phyloP scores from a whole-genome alignment of 768 basidiomycete genomes.

The Lyophyllum decastes region DNA sequence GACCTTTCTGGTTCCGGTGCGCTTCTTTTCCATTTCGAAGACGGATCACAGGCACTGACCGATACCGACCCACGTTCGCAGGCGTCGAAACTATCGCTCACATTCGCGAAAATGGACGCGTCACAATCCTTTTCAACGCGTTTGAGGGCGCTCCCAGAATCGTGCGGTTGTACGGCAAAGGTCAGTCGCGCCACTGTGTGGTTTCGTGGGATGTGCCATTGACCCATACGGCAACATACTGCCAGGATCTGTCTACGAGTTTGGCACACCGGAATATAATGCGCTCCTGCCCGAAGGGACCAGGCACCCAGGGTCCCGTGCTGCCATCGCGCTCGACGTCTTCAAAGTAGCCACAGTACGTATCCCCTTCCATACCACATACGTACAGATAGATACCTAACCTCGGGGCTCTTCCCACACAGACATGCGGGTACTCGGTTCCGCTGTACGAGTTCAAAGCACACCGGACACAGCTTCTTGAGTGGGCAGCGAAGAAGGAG shows the following conservation, averaged over 20 bases:
- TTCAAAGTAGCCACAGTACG: slow-evolving; percentile 56
- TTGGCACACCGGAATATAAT: slow-evolving; percentile 64
- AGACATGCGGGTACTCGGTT: slow-evolving; percentile 73
- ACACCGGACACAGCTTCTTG: slow-evolving; percentile 57
- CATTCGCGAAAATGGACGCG: slow-evolving; percentile 61
- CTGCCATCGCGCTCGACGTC: slow-evolving; percentile 61
- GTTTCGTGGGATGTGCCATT: background rate
- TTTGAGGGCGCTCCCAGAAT: slow-evolving; percentile 64
- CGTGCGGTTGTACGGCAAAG: slow-evolving; percentile 59
- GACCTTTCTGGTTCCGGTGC: slow-evolving; percentile 70
- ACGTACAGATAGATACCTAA: background rate
- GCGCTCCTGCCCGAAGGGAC: slow-evolving; percentile 44
- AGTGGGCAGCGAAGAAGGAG: slow-evolving; percentile 51
- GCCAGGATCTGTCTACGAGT: slow-evolving; percentile 61
- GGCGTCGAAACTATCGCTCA: slow-evolving; percentile 48
- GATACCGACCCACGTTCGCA: slow-evolving; percentile 10
- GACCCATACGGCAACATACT: slow-evolving; percentile 6
- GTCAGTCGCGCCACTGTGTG: slow-evolving; percentile 30
- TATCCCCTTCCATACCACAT: background rate
- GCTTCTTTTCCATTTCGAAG: slow-evolving; percentile 16
- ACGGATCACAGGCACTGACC: background rate
- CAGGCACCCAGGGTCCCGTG: slow-evolving; percentile 60
- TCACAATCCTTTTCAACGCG: slow-evolving; percentile 64
- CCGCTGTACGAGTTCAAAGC: slow-evolving; percentile 61
- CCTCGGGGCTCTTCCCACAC: background rate